Conservation (phyloP, 805 yeast genomes). For the Saccharomyces eubayanus region DNA sequence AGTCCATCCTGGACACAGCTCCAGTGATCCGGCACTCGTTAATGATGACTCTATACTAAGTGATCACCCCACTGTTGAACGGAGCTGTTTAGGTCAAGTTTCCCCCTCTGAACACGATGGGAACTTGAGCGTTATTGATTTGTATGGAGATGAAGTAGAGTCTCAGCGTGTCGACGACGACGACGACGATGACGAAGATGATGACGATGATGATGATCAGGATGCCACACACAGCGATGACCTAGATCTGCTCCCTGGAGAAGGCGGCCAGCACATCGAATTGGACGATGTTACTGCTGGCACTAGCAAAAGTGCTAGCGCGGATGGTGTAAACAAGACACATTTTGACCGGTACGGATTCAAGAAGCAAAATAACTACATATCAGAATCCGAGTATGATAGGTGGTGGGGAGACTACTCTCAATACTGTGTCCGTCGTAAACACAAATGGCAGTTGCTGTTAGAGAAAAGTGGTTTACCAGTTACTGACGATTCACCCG, state of each 20-base stretch:
- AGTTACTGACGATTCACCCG: conserved; percentile 42
- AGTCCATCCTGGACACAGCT: conserved; percentile 3
- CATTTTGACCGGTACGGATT: conserved; percentile 79
- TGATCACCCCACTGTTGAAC: background rate
- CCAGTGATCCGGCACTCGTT: conserved; percentile 8
- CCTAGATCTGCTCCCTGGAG: background rate
- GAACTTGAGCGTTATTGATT: conserved; percentile 32
- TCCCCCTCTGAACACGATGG: conserved; percentile 18
- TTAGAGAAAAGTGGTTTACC: conserved; percentile 62
- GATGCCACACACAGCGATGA: background rate
- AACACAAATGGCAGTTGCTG: conserved; percentile 66
- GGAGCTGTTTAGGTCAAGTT: background rate
- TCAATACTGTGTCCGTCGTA: conserved; percentile 52
- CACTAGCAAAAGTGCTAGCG: conserved; percentile 3
- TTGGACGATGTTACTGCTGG: background rate
- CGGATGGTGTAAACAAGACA: conserved; percentile 1
- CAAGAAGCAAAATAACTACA: conserved; percentile 51
- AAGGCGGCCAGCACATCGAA: background rate
- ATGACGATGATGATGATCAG: background rate
- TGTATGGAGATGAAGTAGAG: conserved; percentile 29
- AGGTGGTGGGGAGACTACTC: conserved; percentile 69
- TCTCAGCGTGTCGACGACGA: conserved; percentile 7
- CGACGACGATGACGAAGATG: conserved; percentile 4
- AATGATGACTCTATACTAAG: background rate
- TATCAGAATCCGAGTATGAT: conserved; percentile 52